Evolutionary conservation across 2,329 filamentous ascomycete species (phyloP).

Genomic region (Aspergillus terreus): DNA sequence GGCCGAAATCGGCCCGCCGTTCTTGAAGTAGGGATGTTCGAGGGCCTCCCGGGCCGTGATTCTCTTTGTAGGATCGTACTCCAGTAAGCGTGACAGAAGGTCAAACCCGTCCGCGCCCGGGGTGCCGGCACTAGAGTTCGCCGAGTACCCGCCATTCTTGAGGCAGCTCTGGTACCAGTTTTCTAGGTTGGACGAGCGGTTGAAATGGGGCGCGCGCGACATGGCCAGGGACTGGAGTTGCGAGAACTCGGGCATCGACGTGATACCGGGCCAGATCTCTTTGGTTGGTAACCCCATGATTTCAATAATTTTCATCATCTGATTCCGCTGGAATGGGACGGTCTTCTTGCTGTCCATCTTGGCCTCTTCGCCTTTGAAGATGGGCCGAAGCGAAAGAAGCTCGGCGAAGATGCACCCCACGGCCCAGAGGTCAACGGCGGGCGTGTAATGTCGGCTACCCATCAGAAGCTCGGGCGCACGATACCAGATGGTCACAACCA

Average conservation of each 20-base stretch:
- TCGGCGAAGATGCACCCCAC: slow-evolving; percentile 98
- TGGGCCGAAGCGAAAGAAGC: slow-evolving; percentile 80
- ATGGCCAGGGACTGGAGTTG: slow-evolving; percentile 58
- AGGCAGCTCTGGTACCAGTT: slow-evolving; percentile 75
- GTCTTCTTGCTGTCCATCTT: slow-evolving; percentile 99
- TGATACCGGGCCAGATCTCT: slow-evolving; percentile 80
- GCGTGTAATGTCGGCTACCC: slow-evolving; percentile 92
- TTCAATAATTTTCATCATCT: slow-evolving; percentile 99
- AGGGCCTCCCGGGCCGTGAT: slow-evolving; percentile 84
- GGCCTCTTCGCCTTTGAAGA: slow-evolving; percentile 97
- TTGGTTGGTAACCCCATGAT: slow-evolving; percentile 89
- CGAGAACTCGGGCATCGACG: slow-evolving; percentile 79
- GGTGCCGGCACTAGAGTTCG: slow-evolving; percentile 49
- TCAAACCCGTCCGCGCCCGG: slow-evolving; percentile 76
- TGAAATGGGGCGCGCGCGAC: slow-evolving; percentile 45
- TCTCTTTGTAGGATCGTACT: slow-evolving; percentile 88
- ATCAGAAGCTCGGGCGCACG: slow-evolving; percentile 90
- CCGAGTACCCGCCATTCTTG: slow-evolving; percentile 53
- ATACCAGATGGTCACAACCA: slow-evolving; percentile 99
- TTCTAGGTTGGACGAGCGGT: slow-evolving; percentile 61
- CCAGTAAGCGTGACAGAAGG: slow-evolving; percentile 74
- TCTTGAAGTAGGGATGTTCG: slow-evolving; percentile 84
- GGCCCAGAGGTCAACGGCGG: slow-evolving; percentile 95
- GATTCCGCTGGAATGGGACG: slow-evolving; percentile 93
- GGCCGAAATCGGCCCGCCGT: slow-evolving; percentile 63